Conservation (phyloP, 2,329 filamentous ascomycete species). For the Phaeophleospora eucalypticola region DNA sequence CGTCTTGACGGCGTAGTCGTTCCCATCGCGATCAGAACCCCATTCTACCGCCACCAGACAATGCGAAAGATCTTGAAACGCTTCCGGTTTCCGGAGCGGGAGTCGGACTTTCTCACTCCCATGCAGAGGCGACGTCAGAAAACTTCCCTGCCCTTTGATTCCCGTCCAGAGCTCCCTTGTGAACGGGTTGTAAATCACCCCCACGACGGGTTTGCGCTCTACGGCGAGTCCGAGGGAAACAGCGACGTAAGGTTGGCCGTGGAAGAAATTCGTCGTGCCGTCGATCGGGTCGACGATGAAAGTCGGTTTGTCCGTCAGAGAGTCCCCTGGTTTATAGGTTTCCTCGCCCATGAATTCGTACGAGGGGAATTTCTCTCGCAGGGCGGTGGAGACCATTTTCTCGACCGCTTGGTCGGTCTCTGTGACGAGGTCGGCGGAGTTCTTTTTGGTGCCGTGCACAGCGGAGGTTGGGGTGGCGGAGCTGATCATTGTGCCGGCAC, state of each 20-base stretch:
- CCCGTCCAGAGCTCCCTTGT: conserved; percentile 65
- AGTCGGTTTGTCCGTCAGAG: conserved; percentile 63
- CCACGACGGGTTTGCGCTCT: conserved; percentile 24
- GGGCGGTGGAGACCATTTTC: conserved; percentile 50
- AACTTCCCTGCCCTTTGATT: conserved; percentile 65
- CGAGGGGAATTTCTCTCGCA: conserved; percentile 50
- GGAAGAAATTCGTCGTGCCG: conserved; percentile 77
- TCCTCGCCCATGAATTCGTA: conserved; percentile 70
- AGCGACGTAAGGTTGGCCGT: conserved; percentile 69
- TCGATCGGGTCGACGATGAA: conserved; percentile 82
- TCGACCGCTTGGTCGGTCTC: conserved; percentile 62
- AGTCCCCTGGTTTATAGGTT: conserved; percentile 63
- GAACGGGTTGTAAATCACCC: conserved; percentile 74
- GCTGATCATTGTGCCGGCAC: conserved; percentile 45
- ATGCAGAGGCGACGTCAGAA: conserved; percentile 34
- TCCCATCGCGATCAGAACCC: conserved; percentile 62
- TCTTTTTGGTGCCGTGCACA: conserved; percentile 46
- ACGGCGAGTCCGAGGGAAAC: conserved; percentile 65
- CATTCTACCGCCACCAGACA: conserved; percentile 69
- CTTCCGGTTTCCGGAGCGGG: conserved; percentile 47
- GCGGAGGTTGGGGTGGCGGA: conserved; percentile 42
- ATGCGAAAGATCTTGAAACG: conserved; percentile 57
- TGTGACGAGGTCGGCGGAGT: conserved; percentile 59
- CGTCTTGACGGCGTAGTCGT: conserved; percentile 67
- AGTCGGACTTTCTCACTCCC: conserved; percentile 34